These are phyloP conservation scores for Pyricularia sp. DNA, from an alignment of 2,329 filamentous ascomycete genomes.

Conservation along the genomic window DNA sequence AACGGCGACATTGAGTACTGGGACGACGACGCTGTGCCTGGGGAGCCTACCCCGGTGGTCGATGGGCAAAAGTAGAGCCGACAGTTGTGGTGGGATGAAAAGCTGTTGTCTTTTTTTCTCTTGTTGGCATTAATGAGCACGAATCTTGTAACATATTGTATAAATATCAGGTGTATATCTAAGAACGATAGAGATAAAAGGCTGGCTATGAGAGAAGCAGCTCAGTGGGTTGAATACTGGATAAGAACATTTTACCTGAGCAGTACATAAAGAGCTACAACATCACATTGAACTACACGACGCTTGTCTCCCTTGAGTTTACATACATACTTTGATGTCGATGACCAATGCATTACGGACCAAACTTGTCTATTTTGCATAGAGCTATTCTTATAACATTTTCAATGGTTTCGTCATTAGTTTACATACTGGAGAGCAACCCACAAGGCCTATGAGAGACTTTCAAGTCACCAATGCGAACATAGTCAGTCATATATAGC, in stretches of 20 bases:
- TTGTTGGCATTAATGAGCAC: background rate
- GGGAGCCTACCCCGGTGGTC: background rate
- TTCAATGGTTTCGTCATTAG: background rate
- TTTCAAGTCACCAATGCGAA: background rate
- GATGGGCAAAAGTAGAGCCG: background rate
- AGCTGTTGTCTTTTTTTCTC: too few species aligned
- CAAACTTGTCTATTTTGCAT: background rate
- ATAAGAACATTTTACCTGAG: background rate
- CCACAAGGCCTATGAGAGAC: background rate
- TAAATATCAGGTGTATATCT: background rate
- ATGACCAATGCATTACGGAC: background rate
- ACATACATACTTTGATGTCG: background rate
- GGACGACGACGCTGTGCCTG: constrained; percentile 40
- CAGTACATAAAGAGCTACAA: background rate
- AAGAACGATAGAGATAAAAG: background rate
- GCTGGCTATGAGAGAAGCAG: background rate
- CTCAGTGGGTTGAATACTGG: background rate
- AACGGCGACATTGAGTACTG: constrained; percentile 90
- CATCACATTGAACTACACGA: background rate
- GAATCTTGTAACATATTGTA: background rate
- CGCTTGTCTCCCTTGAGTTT: background rate
- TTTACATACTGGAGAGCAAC: background rate
- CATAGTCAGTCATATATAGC: background rate
- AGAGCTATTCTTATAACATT: background rate
- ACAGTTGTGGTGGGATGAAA: background rate